Base-by-base conservation (phyloP, 78 protist genomes). In the Cavenderia fasciculata region DNA sequence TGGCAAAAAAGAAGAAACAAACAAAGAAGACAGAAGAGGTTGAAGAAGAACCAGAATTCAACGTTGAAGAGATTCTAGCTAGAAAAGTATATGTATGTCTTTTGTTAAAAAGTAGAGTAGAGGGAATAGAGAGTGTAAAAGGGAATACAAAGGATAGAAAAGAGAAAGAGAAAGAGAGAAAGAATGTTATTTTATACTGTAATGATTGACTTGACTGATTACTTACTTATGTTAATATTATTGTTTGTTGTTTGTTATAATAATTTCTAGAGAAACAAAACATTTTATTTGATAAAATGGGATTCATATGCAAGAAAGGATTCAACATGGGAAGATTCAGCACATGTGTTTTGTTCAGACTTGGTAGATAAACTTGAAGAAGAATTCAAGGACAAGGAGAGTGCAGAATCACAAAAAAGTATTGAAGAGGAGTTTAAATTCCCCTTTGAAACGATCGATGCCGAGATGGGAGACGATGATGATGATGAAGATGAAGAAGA, bases 311-410 rank as follows among this genome's bases (percentile, higher is more conserved):
- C 33, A 34, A 12, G 44, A 40, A 6, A 2, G 19, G 47, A 63
- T 40, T 33, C 38, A 11, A 63, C 72, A 21, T 63, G 72, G 72
- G 72, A 63, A 63, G 19, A 63, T 16, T 7, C 43, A 18, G 4
- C 43, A 16, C 43, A 63, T 63, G 72, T 63, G 2, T 63, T 63
- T 16, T 63, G 72, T n/a, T 43, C 33, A 11, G 72, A 63, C 21
- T 27, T 63, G 14, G 38, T 63, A 63, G 36, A 63, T 43, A 2
- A 10, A 40, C 38, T 34, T 38, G n/a, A 63, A 27, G 12, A 63
- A 16, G 25, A 34, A 19, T 25, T 63, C 19, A 38, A 7, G 7
- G 6, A 49, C 14, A 21, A 36, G 51, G 2, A 63, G 19, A 11
- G 47, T 5, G 1, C 47, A 31, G 8, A 63, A 63, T 38, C 27